Evolutionary conservation across 495 filamentous ascomycete species (phyloP), one percentile per base, ranked within the genome.

Genomic region (Daldinia grandis): DNA sequence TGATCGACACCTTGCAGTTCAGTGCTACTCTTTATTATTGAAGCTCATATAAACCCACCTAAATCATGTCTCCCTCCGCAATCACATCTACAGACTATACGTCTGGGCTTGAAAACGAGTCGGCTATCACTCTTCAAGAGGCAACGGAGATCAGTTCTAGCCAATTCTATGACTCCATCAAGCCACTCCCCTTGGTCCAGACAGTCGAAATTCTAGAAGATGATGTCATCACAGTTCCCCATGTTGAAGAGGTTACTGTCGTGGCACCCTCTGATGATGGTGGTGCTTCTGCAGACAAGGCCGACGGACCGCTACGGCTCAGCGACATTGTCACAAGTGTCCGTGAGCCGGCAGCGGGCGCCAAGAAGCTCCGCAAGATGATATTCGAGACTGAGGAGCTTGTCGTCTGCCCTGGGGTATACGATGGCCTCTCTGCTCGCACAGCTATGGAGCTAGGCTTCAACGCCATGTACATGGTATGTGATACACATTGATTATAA

Each of bases 351-450:
- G 73, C 78, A 24, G 77, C 81, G 1, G 84, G 79, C 0, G 81
- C 83, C 17, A 80, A 82, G 44, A 83, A 84, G 76, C 76, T 86
- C 25, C 80, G 83, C 5, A 78, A 80, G 33, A 81, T 82, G 77
- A 63, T 86, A 8, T 55, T 68, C 8, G 76, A 78, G 37, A 73
- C 74, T 12, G 37, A 74, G 6, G 69, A 78, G 42, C 53, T 84
- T 30, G 83, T 89, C 15, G 83, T 89, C 2, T 87, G 85, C 58
- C 89, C 89, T 4, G 90, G 90, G 12, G 88, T 92, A 0, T 91
- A 91, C 64, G 89, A 92, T 81, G 89, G 90, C 6, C 81, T 90
- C 15, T 88, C 87, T 7, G 88, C 90, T n/a, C 81, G 90, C 12
- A 84, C 90, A 60, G 88, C 88, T 1, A 81, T 91, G 54, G 75